Base-by-base conservation (phyloP, 1,139 yeast genomes). In the Arxiozyma heterogenica region DNA sequence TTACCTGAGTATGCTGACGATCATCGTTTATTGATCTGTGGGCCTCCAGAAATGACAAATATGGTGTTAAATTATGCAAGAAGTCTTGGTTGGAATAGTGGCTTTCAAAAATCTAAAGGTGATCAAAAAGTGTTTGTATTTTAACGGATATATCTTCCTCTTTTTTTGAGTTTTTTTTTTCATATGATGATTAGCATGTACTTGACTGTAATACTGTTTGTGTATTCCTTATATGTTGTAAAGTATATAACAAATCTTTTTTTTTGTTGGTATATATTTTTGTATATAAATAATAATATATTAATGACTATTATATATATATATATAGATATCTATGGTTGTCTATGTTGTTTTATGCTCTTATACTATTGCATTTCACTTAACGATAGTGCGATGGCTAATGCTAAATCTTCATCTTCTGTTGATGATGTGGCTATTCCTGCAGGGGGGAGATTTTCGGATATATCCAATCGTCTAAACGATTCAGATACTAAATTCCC, bases 71-170 rank as follows among this genome's bases (percentile, higher is more conserved):
- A 73, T 42, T 72, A 75, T 51, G 75, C 86, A 30, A 72, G 73
- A 50, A 81, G 80, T 51, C 68, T 83, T 53, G 90, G 91, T 1
- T 86, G 88, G 83, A 77, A 75, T 20, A 73, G 75, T 60, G 80
- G 81, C 30, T 67, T 70, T 46, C 69, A 79, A 68, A 74, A 74
- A 57, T 79, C 84, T 1, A 72, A 73, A 52, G 79, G 80, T 44
- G 75, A 76, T 53, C 86, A 82, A 60, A 84, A 82, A 68, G 84
- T 84, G 20, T 85, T 84, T 65, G 80, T 85, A 61, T 85, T 85
- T 59, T 85, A 72, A 66, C 20, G 6, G 11, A 21, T 4, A 44
- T 18, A 23, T 22, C 11, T 44, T 17, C 46, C 8, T 44, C 15
- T 44, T 43, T 22, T 22, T 22, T 22, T 22, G 20, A 42, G 4